Percentiles rank a stretch among this genome's conserved stretches.
Conservation (phyloP, 441 rosid species). For the Capsella rubella region DNA sequence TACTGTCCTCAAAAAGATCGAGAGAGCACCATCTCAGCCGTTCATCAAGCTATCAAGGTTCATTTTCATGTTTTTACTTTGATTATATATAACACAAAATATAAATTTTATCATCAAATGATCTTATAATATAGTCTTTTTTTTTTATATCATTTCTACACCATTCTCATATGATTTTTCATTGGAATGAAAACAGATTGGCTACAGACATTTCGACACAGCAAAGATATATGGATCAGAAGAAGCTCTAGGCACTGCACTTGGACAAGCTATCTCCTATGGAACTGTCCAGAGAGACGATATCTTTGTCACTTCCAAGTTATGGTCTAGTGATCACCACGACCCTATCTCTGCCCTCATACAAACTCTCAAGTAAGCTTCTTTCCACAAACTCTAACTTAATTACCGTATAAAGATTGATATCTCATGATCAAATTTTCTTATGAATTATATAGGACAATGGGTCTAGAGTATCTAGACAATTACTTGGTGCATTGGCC, state of each 20-base stretch:
- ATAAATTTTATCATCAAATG: neutral
- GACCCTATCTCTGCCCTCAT: constrained; percentile 81
- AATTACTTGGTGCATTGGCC: constrained; percentile 97
- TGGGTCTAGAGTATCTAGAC: constrained; percentile 81
- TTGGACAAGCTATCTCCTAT: constrained; percentile 53
- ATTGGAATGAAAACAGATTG: constrained; percentile 57
- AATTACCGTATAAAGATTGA: neutral
- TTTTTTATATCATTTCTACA: neutral
- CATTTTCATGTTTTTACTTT: constrained; percentile 8
- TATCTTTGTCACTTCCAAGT: constrained; percentile 74
- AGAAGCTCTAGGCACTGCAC: constrained; percentile 77
- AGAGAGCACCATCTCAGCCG: constrained; percentile 61
- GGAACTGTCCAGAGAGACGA: constrained; percentile 63
- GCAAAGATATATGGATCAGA: constrained; percentile 87
- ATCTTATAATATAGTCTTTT: neutral
- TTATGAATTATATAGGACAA: constrained; percentile 48
- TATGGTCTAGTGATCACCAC: constrained; percentile 87
- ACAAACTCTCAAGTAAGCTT: constrained; percentile 64
- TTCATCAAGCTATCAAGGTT: constrained; percentile 75
- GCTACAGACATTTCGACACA: constrained; percentile 88
- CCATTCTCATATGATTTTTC: neutral
- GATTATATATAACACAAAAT: neutral
- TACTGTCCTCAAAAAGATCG: constrained; percentile 56
- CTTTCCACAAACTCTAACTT: neutral
- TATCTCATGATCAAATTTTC: constrained; percentile 12